Percentiles rank a stretch among this genome's conserved stretches.
Evolutionary conservation across 306 rosid species (phyloP).

Genomic region (Prunus dulcis): DNA sequence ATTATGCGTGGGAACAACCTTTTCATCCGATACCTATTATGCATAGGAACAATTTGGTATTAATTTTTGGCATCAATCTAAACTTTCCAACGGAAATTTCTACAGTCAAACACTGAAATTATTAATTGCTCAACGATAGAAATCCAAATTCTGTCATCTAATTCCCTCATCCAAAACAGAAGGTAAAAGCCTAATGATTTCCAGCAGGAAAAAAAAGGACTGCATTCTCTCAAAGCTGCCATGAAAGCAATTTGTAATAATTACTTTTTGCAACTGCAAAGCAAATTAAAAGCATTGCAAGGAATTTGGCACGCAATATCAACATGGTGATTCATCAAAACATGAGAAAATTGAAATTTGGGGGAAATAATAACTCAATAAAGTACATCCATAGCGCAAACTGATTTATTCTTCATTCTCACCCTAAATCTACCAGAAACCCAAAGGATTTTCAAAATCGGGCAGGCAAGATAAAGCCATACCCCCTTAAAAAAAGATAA

Average conservation of each 20-base stretch:
- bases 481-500: slow-evolving; percentile 23
- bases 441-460: slow-evolving; percentile 32
- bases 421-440: slow-evolving; percentile 20
- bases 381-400: slow-evolving; percentile 6
- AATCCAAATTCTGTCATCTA: too few species aligned
- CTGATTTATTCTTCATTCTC: slow-evolving; percentile 36
- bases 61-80: not conserved
- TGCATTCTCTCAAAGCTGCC: not conserved
- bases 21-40: not conserved
- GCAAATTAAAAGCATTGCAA: not conserved
- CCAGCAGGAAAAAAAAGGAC: not conserved
- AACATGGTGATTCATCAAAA: not conserved
- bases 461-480: slow-evolving; percentile 18
- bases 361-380: not conserved
- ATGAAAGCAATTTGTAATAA: not conserved
- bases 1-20: not conserved
- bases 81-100: too few species aligned
- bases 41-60: not conserved
- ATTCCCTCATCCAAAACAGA: too few species aligned
- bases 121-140: too few species aligned
- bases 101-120: too few species aligned
- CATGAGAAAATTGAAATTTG: not conserved
- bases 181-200: not conserved
- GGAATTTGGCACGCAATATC: not conserved
- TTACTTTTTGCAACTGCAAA: not conserved